Conservation (phyloP, 768 basidiomycete species). For the Leccinum sublutescens region DNA sequence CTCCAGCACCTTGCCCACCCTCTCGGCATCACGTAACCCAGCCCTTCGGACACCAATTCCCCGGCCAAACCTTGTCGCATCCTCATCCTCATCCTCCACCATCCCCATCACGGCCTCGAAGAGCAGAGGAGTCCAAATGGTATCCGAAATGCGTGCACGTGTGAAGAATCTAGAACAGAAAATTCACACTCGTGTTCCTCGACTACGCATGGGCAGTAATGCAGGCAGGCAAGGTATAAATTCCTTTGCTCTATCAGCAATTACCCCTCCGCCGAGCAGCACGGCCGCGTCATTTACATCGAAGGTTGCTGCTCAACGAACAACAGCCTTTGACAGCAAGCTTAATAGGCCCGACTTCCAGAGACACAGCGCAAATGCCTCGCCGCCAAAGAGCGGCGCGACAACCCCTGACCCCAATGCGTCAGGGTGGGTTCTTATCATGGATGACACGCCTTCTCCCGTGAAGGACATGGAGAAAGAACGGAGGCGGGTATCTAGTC, state of each 20-base stretch:
- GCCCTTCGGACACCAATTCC: slow-evolving; percentile 44
- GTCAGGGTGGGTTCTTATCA: slow-evolving; percentile 85
- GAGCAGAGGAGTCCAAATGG: slow-evolving; percentile 89
- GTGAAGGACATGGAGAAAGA: slow-evolving; percentile 55
- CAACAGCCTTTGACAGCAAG: slow-evolving; percentile 18
- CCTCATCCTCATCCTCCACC: slow-evolving; percentile 37
- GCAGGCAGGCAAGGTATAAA: slow-evolving; percentile 51
- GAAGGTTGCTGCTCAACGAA: slow-evolving; percentile 18
- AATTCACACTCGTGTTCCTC: slow-evolving; percentile 83
- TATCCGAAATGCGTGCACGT: slow-evolving; percentile 85
- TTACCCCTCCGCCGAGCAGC: slow-evolving; percentile 37
- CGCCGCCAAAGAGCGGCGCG: slow-evolving; percentile 37
- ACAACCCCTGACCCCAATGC: slow-evolving; percentile 54
- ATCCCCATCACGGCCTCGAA: slow-evolving; percentile 50
- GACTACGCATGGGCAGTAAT: slow-evolving; percentile 78
- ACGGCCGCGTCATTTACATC: slow-evolving; percentile 34
- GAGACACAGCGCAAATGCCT: slow-evolving; percentile 45
- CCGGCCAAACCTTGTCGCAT: slow-evolving; percentile 40
- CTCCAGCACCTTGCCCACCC: slow-evolving; percentile 55
- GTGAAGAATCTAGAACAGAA: slow-evolving; percentile 82
- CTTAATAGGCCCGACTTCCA: slow-evolving; percentile 32
- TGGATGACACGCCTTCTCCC: slow-evolving; percentile 82
- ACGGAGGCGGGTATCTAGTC: slow-evolving; percentile 61
- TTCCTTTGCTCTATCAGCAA: slow-evolving; percentile 34
- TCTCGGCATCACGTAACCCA: slow-evolving; percentile 45